These are phyloP conservation scores for Nelumbo lutea DNA, from an alignment of 164 flowering plant genomes.

Conservation along the genomic window DNA sequence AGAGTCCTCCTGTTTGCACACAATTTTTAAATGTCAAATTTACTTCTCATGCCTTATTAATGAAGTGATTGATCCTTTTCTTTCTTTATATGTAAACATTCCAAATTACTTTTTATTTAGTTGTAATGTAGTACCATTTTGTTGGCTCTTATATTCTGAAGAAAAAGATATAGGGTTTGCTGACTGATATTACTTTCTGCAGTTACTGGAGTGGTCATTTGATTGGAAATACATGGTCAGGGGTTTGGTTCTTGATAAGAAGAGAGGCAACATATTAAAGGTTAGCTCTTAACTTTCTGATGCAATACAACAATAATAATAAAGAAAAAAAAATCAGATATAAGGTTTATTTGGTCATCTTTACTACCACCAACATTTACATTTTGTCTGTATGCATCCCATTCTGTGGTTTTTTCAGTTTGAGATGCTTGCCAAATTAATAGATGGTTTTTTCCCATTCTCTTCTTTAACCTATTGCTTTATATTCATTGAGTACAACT, in stretches of 20 bases:
- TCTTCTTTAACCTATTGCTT: neutral
- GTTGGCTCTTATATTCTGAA: neutral
- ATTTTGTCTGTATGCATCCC: no score
- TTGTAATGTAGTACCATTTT: neutral
- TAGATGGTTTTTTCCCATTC: neutral
- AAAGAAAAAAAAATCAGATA: no score
- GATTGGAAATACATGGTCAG: conserved; percentile 98
- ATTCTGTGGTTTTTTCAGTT: neutral
- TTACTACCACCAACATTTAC: no score
- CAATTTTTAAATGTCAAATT: neutral
- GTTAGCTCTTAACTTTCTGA: conserved; percentile 22
- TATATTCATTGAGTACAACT: conserved; percentile 3
- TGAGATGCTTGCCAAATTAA: neutral
- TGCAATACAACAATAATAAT: neutral
- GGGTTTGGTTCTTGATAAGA: conserved; percentile 93
- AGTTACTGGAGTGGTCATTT: conserved; percentile 88
- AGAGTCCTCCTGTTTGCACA: no score
- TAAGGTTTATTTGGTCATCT: neutral
- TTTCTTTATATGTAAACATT: no score
- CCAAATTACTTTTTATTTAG: no score
- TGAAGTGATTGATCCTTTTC: neutral
- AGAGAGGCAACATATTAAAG: conserved; percentile 97
- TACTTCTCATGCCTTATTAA: neutral
- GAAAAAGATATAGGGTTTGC: neutral
- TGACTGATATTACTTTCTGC: conserved; percentile 20